Percentiles rank a stretch among this genome's conserved stretches.
phyloP scores from a whole-genome alignment of 208 protist genomes.

The Angomonas ambiguus region DNA sequence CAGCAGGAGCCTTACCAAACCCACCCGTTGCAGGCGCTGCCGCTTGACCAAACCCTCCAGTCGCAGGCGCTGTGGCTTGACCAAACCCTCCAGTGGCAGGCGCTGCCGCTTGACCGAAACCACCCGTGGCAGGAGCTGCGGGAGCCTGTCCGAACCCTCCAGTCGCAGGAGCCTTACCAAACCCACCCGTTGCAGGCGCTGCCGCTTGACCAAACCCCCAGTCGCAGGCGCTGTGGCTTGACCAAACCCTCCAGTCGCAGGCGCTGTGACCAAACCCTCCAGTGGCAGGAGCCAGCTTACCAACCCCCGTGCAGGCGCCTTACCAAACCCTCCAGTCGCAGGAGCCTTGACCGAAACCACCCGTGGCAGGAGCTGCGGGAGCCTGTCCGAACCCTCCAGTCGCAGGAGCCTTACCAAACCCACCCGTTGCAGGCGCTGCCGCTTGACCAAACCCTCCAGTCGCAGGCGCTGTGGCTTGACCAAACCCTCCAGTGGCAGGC shows the following conservation, averaged over 20 bases:
- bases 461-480: slow-evolving; percentile 9
- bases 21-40: slow-evolving; percentile 10
- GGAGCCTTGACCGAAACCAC: slow-evolving; percentile 32
- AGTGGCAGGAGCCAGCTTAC: slow-evolving; percentile 3
- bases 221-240: neutral
- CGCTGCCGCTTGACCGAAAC: no score
- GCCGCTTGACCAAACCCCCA: slow-evolving; percentile 6
- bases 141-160: slow-evolving; percentile 54
- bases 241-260: slow-evolving; percentile 13
- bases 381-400: slow-evolving; percentile 27
- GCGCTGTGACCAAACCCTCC: neutral
- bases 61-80: no score
- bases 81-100: no score
- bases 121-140: no score
- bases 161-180: slow-evolving; percentile 56
- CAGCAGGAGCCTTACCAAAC: slow-evolving; percentile 13
- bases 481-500: slow-evolving; percentile 19
- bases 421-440: slow-evolving; percentile 11
- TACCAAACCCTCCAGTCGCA: slow-evolving; percentile 23
- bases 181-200: neutral
- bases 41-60: no score
- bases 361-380: slow-evolving; percentile 15
- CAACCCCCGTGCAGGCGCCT: slow-evolving; percentile 14
- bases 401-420: slow-evolving; percentile 17
- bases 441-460: slow-evolving; percentile 16